Conservation (phyloP, 495 filamentous ascomycete genomes). For the Penicillium diatomitis region DNA sequence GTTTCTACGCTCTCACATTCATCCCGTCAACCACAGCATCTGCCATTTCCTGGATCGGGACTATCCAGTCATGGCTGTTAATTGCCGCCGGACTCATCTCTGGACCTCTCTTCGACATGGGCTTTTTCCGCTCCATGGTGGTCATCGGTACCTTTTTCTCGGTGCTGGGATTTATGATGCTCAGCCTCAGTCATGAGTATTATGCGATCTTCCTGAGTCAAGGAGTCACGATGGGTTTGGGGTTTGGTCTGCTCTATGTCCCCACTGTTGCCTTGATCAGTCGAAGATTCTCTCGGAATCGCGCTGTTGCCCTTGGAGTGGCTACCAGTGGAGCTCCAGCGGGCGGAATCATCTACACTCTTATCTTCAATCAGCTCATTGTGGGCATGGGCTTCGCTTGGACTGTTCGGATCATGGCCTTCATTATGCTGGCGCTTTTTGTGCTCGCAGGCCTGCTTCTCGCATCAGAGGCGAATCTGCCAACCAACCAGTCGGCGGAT, state of each 20-base stretch:
- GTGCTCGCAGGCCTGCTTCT: conserved; percentile 30
- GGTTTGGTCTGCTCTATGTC: conserved; percentile 29
- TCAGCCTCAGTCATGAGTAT: conserved; percentile 21
- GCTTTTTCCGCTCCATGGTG: conserved; percentile 26
- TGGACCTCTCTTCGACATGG: conserved; percentile 37
- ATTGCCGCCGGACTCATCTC: conserved; percentile 28
- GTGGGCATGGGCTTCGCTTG: conserved; percentile 39
- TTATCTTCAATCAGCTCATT: conserved; percentile 39
- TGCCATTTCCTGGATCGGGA: conserved; percentile 39
- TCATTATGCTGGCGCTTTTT: conserved; percentile 37
- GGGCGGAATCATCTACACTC: conserved; percentile 46
- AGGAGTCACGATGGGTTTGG: conserved; percentile 26
- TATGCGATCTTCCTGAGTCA: conserved; percentile 28
- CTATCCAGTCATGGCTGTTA: conserved; percentile 31
- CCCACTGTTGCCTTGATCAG: conserved; percentile 33
- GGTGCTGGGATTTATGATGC: conserved; percentile 39
- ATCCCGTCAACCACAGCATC: conserved; percentile 17
- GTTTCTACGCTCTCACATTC: conserved; percentile 25
- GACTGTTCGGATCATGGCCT: conserved; percentile 41
- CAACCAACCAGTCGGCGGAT: background rate
- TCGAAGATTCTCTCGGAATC: conserved; percentile 25
- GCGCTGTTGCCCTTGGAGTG: conserved; percentile 38
- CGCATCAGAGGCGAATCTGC: background rate
- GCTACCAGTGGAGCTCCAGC: conserved; percentile 28
- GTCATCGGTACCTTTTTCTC: conserved; percentile 13